Conservation (phyloP, 1,139 yeast species). For the Blastobotrys capitulatus region DNA sequence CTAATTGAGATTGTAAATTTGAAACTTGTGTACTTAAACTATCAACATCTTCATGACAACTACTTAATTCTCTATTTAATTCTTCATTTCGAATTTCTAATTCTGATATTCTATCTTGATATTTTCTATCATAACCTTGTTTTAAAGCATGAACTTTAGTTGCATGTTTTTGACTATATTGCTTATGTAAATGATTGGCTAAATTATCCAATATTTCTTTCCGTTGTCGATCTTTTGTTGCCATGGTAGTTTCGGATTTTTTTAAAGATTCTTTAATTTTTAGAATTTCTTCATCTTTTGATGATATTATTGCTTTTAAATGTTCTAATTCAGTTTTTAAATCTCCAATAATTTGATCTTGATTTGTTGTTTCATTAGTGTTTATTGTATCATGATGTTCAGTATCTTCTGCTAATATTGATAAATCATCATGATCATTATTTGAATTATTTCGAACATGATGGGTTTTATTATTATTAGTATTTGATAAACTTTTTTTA, state of each 20-base stretch:
- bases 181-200: constrained; percentile 61
- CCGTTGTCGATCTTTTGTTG: constrained; percentile 42
- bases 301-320: constrained; percentile 25
- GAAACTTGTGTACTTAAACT: constrained; percentile 4
- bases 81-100: constrained; percentile 37
- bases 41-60: constrained; percentile 1
- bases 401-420: background rate
- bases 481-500: background rate
- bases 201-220: constrained; percentile 45
- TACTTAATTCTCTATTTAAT: constrained; percentile 1
- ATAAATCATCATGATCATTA: constrained; percentile 1
- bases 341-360: constrained; percentile 1
- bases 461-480: background rate
- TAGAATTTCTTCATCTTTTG: constrained; percentile 27
- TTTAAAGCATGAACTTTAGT: constrained; percentile 53
- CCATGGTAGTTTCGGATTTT: constrained; percentile 20
- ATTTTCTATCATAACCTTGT: constrained; percentile 47
- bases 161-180: constrained; percentile 66
- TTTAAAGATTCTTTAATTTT: constrained; percentile 20
- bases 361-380: background rate
- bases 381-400: background rate
- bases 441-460: background rate
- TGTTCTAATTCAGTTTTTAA: constrained; percentile 22
- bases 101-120: constrained; percentile 41
- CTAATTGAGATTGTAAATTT: constrained; percentile 1